Evolutionary conservation across 1,284 basidiomycete genomes (phyloP), one percentile per base, ranked within the genome.

Genomic region (Moesziomyces aphidis): DNA sequence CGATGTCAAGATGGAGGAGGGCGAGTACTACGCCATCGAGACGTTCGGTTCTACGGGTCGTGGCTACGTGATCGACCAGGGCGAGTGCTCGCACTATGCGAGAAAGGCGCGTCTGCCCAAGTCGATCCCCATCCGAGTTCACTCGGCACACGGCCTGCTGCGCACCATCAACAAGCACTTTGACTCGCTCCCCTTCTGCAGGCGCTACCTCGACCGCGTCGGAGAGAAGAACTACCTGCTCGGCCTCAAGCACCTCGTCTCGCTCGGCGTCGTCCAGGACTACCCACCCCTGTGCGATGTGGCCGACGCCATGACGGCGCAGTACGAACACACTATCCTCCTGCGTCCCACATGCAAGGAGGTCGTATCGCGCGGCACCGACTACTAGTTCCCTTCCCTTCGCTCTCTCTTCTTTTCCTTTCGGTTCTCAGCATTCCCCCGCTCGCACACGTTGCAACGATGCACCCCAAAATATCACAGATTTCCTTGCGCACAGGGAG

Each of bases 1-100:
- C 89, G 90, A 80, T 48, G 94, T 92, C 22, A 97, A 94, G 87
- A 99, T 99, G 97, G 97, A 99, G 85, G 97, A 99, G 86, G 96
- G 95, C 42, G 97, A 99, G 84, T 97, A 97, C 85, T 99, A 95
- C 85, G 97, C 97, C 17, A 97, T 99, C 72, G 97, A 99, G 86
- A 99, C 97, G 0, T 99, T 99, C 86, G 97, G 97, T 23, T 93
- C 92, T 24, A 99, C 96, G 0, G 97, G 97, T n/a, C 89, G 92
- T 46, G 97, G 96, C 4, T 89, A 91, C 49, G 94, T 98, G n/a
- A 88, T 93, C 15, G 96, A 99, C 43, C 51, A 62, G 52, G 97
- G 95, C 23, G 95, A 95, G 47, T 93, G 91, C 81, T 97, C 94
- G 34, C 97, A 99, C 86, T 99, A 97, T 82, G 76, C 79, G 24